These are phyloP conservation scores for Populus hybrid DNA, from an alignment of 441 rosid genomes.

Conservation along the genomic window DNA sequence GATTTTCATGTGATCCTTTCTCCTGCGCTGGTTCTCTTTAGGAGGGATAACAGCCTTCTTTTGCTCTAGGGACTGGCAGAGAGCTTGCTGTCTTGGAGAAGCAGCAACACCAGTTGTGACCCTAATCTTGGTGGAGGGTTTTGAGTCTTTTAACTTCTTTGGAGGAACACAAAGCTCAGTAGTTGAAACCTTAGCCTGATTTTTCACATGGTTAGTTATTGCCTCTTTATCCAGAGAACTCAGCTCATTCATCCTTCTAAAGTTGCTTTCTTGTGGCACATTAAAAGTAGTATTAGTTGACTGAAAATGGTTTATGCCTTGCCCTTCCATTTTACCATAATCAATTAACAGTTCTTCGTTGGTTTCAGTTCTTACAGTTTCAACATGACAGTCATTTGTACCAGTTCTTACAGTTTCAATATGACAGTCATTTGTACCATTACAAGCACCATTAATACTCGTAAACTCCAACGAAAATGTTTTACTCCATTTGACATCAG, in stretches of 20 bases:
- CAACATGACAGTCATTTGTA: constrained; percentile 15
- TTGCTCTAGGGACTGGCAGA: constrained; percentile 28
- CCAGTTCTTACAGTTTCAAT: constrained; percentile 19
- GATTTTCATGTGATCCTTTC: constrained; percentile 30
- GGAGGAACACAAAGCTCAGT: constrained; percentile 21
- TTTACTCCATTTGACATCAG: constrained; percentile 21
- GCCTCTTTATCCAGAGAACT: constrained; percentile 24
- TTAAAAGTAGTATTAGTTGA: constrained; percentile 15
- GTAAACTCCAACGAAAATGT: constrained; percentile 6
- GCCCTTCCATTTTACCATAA: constrained; percentile 24
- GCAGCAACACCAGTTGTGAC: constrained; percentile 21
- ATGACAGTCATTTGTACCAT: constrained; percentile 6
- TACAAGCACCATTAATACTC: constrained; percentile 10
- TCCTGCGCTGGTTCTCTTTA: constrained; percentile 37
- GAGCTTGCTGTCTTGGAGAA: constrained; percentile 35
- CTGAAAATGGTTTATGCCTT: constrained; percentile 7
- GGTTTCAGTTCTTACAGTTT: constrained; percentile 13
- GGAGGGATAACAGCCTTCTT: constrained; percentile 28
- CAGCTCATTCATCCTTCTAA: constrained; percentile 22
- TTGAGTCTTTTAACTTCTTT: constrained; percentile 31
- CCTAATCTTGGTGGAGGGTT: constrained; percentile 30
- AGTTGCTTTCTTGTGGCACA: constrained; percentile 30
- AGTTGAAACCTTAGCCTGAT: constrained; percentile 16
- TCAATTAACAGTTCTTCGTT: constrained; percentile 20
- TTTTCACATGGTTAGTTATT: constrained; percentile 15